These are phyloP conservation scores for Globisporangium alternatum DNA, from an alignment of 352 stramenopile genomes.

Conservation along the genomic window DNA sequence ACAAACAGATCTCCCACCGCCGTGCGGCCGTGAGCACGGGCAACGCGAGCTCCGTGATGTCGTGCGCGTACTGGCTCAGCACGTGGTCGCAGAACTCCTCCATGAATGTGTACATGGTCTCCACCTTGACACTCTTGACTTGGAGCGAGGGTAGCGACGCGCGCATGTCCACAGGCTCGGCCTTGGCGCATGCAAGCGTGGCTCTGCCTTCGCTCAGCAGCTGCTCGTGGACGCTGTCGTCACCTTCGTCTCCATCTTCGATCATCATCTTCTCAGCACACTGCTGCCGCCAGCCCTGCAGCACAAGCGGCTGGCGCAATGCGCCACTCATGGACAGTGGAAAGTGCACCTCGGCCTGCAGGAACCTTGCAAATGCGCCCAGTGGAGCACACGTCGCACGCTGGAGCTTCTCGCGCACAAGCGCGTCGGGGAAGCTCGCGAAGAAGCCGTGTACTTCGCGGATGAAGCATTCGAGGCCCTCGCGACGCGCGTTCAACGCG, in stretches of 20 bases:
- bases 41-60: constrained; percentile 55
- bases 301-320: constrained; percentile 38
- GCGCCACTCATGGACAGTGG: constrained; percentile 18
- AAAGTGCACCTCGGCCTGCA: constrained; percentile 52
- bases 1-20: constrained; percentile 75
- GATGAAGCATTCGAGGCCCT: constrained; percentile 41
- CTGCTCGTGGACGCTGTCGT: not conserved
- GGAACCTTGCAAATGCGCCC: constrained; percentile 46
- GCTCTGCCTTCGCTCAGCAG: not conserved
- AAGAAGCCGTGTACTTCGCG: constrained; percentile 43
- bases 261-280: constrained; percentile 46
- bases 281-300: constrained; percentile 57
- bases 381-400: constrained; percentile 36
- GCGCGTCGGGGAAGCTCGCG: constrained; percentile 25
- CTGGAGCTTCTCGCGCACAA: constrained; percentile 42
- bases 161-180: constrained; percentile 5
- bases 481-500: constrained; percentile 33
- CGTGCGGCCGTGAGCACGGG: constrained; percentile 42
- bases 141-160: constrained; percentile 42
- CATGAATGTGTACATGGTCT: constrained; percentile 77
- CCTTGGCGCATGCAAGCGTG: constrained; percentile 11
- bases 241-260: constrained; percentile 23
- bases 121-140: constrained; percentile 56
- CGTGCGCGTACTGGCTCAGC: constrained; percentile 52
- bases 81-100: constrained; percentile 78